Percentiles rank a stretch among this genome's conserved stretches.
phyloP scores from a whole-genome alignment of 78 protist genomes.

The slime mould (Dictyostelium discoideum) region dicty_2.7 NC_007088.5:5276001-5276500 shows the following conservation, averaged over 20 bases:
- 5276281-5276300: background rate
- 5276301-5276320: background rate
- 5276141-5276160: too few species aligned
- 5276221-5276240: background rate
- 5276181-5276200: background rate
- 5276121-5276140: background rate
- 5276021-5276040: conserved; percentile 76
- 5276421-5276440: background rate
- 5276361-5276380: background rate
- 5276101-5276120: conserved; percentile 62
- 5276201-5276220: too few species aligned
- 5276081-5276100: conserved; percentile 6
- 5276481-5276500: background rate
- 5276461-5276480: background rate
- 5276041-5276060: conserved; percentile 15
- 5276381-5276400: background rate
- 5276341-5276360: background rate
- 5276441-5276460: background rate
- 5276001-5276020: conserved; percentile 56
- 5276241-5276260: background rate
- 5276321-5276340: background rate
- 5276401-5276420: background rate
- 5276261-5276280: background rate
- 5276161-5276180: too few species aligned
- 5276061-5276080: conserved; percentile 21